phyloP scores from a whole-genome alignment of 2,329 filamentous ascomycete species.

The Scytalidium sp. region DNA sequence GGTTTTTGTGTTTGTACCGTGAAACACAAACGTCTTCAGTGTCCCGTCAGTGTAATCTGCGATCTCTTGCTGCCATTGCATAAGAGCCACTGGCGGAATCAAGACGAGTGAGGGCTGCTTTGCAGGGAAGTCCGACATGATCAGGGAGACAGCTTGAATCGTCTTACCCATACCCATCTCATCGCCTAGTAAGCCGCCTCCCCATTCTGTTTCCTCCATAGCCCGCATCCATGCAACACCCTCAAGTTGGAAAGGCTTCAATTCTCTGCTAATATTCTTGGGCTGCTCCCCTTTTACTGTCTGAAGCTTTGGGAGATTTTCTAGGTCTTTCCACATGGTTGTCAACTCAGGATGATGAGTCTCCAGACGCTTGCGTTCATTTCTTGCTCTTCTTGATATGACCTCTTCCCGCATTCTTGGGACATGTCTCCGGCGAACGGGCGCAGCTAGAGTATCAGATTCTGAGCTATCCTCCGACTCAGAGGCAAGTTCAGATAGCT shows the following conservation, averaged over 20 bases:
- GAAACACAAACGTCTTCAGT: slow-evolving; percentile 86
- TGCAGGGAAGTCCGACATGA: slow-evolving; percentile 95
- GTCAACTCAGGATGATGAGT: slow-evolving; percentile 71
- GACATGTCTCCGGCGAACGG: background rate
- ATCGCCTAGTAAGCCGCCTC: slow-evolving; percentile 87
- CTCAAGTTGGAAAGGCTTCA: slow-evolving; percentile 93
- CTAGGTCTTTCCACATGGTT: slow-evolving; percentile 81
- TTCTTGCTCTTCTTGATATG: slow-evolving; percentile 31
- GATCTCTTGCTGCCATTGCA: slow-evolving; percentile 91
- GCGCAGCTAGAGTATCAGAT: background rate
- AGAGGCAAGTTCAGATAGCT: slow-evolving; percentile 1
- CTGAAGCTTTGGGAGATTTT: slow-evolving; percentile 64
- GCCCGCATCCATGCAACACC: slow-evolving; percentile 91
- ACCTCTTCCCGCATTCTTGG: slow-evolving; percentile 25
- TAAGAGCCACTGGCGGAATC: slow-evolving; percentile 87
- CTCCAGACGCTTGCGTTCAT: slow-evolving; percentile 67
- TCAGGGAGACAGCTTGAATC: slow-evolving; percentile 93
- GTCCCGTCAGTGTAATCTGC: slow-evolving; percentile 80
- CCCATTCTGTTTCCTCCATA: slow-evolving; percentile 84
- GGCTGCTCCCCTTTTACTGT: slow-evolving; percentile 68
- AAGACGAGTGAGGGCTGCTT: slow-evolving; percentile 81
- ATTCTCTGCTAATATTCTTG: slow-evolving; percentile 69
- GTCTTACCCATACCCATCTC: slow-evolving; percentile 99
- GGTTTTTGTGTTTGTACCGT: slow-evolving; percentile 79
- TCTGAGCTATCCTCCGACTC: slow-evolving; percentile 6